Conservation (phyloP, 108 stramenopile species). For the Cylindrotheca closterium region DNA sequence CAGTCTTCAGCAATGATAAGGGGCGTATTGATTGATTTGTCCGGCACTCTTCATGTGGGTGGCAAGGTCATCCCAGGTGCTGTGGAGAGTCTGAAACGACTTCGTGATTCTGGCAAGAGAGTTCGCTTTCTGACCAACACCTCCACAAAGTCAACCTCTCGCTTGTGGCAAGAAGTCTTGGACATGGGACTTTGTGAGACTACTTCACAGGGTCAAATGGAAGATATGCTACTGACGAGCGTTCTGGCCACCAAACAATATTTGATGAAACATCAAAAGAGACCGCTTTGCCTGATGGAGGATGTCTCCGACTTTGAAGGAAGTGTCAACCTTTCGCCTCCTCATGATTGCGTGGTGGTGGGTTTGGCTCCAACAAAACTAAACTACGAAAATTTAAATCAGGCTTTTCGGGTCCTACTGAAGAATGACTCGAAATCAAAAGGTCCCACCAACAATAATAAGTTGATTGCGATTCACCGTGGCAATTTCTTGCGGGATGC, state of each 20-base stretch:
- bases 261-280: slow-evolving; percentile 31
- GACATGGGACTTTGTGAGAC: slow-evolving; percentile 33
- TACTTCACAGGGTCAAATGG: not conserved
- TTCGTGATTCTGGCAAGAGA: slow-evolving; percentile 21
- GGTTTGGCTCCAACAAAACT: slow-evolving; percentile 67
- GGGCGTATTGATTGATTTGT: slow-evolving; percentile 63
- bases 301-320: slow-evolving; percentile 47
- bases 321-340: not conserved
- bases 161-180: slow-evolving; percentile 39
- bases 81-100: slow-evolving; percentile 37
- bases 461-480: slow-evolving; percentile 66
- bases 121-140: slow-evolving; percentile 73
- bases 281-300: slow-evolving; percentile 59
- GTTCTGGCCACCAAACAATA: slow-evolving; percentile 45
- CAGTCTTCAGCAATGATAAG: slow-evolving; percentile 40
- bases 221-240: slow-evolving; percentile 52
- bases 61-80: slow-evolving; percentile 56
- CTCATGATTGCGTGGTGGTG: slow-evolving; percentile 55
- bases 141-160: slow-evolving; percentile 35
- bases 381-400: slow-evolving; percentile 59
- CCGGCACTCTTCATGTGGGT: slow-evolving; percentile 70
- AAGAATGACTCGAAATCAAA: not conserved
- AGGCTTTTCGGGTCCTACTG: slow-evolving; percentile 58
- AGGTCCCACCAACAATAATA: not conserved
- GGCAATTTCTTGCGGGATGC: slow-evolving; percentile 34